phyloP scores from a whole-genome alignment of 768 basidiomycete species.

The Lentinula sp. region DNA sequence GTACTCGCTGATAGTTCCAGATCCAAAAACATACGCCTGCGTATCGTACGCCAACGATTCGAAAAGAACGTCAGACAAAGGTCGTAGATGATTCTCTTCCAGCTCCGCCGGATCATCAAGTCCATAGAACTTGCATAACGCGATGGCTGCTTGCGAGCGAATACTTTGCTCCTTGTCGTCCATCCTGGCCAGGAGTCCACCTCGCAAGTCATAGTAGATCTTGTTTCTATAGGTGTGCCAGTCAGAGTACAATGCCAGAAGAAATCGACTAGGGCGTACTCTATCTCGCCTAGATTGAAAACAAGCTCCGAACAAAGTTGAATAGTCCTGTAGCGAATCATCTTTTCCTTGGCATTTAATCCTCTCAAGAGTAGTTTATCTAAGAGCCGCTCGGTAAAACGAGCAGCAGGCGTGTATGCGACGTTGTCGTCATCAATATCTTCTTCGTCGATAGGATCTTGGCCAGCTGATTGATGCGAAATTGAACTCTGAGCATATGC shows the following conservation, averaged over 20 bases:
- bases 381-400: constrained; percentile 62
- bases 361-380: constrained; percentile 69
- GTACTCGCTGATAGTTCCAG: background rate
- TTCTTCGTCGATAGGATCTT: constrained; percentile 31
- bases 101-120: constrained; percentile 60
- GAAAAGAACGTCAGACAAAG: constrained; percentile 54
- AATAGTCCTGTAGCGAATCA: constrained; percentile 72
- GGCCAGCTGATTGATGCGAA: constrained; percentile 23
- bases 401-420: constrained; percentile 58
- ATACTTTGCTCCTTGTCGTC: constrained; percentile 75
- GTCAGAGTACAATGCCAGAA: constrained; percentile 1
- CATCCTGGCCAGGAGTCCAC: constrained; percentile 62
- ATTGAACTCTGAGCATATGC: background rate
- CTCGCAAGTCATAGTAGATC: constrained; percentile 56
- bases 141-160: constrained; percentile 74
- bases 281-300: constrained; percentile 73
- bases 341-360: constrained; percentile 83
- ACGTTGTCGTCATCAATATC: constrained; percentile 40
- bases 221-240: constrained; percentile 52
- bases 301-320: constrained; percentile 79
- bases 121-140: constrained; percentile 69
- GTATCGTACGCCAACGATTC: constrained; percentile 68
- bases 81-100: constrained; percentile 36
- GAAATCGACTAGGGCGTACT: constrained; percentile 44
- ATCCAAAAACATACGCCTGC: constrained; percentile 51